Evolutionary conservation across 495 filamentous ascomycete species (phyloP).

Genomic region (Talaromyces liani): DNA sequence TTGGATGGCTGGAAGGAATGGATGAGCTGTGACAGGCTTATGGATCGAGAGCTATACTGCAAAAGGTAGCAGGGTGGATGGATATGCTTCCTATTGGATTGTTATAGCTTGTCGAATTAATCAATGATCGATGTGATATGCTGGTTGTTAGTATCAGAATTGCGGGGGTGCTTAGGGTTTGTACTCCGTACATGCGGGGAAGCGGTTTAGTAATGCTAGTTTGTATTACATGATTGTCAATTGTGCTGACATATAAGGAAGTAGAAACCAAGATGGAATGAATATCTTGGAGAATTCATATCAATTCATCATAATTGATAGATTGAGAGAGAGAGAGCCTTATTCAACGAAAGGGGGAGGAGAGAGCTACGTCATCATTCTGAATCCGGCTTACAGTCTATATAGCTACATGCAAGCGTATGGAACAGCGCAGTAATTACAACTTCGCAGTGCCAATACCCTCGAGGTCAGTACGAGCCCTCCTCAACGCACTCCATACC

Average conservation of each 20-base stretch:
- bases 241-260: neutral
- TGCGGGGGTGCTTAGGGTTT: neutral
- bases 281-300: neutral
- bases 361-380: neutral
- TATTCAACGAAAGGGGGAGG: neutral
- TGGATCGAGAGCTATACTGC: neutral
- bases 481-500: constrained; percentile 2
- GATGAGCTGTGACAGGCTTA: neutral
- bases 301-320: too few species aligned
- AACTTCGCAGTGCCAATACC: neutral
- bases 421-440: neutral
- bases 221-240: neutral
- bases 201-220: neutral
- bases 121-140: neutral
- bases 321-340: too few species aligned
- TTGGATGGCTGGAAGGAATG: neutral
- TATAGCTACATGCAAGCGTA: neutral
- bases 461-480: neutral
- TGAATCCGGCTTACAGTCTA: too few species aligned
- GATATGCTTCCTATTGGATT: neutral
- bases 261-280: neutral
- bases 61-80: neutral
- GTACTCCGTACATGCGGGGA: neutral
- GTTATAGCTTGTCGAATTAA: neutral
- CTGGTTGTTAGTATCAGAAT: neutral